Evolutionary conservation across 345 rosid species (phyloP).

Genomic region (Litchi chinensis): DNA sequence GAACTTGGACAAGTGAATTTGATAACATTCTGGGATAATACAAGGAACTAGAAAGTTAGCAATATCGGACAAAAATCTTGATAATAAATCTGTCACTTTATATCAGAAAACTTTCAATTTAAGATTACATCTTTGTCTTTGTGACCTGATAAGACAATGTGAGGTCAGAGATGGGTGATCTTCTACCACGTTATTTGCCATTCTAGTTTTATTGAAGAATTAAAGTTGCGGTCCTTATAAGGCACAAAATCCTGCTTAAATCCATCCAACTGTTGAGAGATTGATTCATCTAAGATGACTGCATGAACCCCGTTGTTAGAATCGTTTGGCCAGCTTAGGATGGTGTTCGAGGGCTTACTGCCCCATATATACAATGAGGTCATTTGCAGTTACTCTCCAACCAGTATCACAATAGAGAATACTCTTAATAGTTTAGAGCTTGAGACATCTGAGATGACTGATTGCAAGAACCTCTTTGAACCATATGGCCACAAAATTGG

Average conservation of each 20-base stretch:
- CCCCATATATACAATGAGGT: too few relatives aligned
- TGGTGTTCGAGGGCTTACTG: neutral
- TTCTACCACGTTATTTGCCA: neutral
- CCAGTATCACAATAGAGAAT: too few relatives aligned
- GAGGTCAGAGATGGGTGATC: neutral
- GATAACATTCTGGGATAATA: neutral
- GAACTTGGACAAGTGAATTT: neutral
- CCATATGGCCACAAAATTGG: neutral
- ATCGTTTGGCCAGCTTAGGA: neutral
- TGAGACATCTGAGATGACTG: too few relatives aligned
- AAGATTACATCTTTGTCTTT: neutral
- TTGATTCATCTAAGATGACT: too few relatives aligned
- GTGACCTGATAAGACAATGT: neutral
- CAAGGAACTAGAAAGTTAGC: neutral
- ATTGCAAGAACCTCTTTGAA: too few relatives aligned
- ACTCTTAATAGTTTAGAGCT: too few relatives aligned
- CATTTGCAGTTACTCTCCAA: too few relatives aligned
- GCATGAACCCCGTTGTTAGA: too few relatives aligned
- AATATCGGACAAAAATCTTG: neutral
- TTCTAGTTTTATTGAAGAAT: neutral
- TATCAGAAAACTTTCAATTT: neutral
- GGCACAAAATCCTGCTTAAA: neutral
- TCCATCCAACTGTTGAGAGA: too few relatives aligned
- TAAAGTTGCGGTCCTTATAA: neutral
- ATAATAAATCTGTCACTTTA: neutral